Base-by-base conservation (phyloP, 768 basidiomycete species). In the Daedaleopsis sinensis region DNA sequence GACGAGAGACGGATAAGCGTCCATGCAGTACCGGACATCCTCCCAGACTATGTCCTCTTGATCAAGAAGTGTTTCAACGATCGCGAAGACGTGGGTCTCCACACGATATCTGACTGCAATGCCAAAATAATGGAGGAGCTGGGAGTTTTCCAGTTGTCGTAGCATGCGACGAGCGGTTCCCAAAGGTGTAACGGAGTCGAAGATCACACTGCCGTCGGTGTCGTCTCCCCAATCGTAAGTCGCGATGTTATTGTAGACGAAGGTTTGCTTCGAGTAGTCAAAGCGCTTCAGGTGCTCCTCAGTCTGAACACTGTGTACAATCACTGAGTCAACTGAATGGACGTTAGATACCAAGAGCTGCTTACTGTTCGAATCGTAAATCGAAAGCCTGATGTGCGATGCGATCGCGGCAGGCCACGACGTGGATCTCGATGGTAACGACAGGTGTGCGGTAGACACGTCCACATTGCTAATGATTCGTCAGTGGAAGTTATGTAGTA, bases 361-460 rank as follows among this genome's bases (percentile, higher is more conserved):
- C 87, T 71, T 70, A 88, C 87, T 86, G 84, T 38, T 88, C 84
- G 67, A 86, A 85, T 74, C 86, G 85, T 37, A 88, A 68, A 67
- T 90, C 88, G 63, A 90, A 89, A 0, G 85, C 68, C 71, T 87
- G 85, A 66, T 88, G 86, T 0, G 86, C 84, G 3, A 87, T 75
- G 11, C 85, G 80, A 69, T 89, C 87, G 13, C 87, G 76, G 67
- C 88, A 88, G 0, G 88, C 89, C 11, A 89, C 82, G 5, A 89
- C 88, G 67, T 89, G 88, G 9, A 89, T 78, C 62, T 89, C 88
- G 39, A 88, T 79, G 7, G 77, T 77, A 12, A 73, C 72, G 0
- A 87, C 78, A 0, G 85, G 80, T 0, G 80, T 74, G 39, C 82
- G 79, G 51, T 82, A 78, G 24, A 89, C 68, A 43, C 84, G 74